Base-by-base conservation (phyloP, 805 yeast genomes). In the Wickerhamomyces subpelliculosus region DNA sequence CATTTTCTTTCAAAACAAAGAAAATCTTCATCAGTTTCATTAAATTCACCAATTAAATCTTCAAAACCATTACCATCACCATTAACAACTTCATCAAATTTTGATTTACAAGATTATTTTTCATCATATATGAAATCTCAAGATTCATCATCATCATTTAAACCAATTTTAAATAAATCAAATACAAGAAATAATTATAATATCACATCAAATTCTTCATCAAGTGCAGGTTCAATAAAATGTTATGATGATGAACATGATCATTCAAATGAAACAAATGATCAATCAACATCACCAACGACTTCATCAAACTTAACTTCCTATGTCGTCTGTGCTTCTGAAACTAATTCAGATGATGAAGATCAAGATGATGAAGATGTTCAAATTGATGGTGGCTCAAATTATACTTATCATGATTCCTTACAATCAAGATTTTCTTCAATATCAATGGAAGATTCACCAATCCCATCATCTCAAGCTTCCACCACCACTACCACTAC, bases 61-160 rank as follows among this genome's bases (percentile, higher is more conserved):
- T 72, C 78, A 14, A 71, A 72, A 54, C 79, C 78, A 14, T 52
- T 73, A 32, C 65, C 70, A 8, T 62, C 70, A 3, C 72, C 73
- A 6, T 52, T 69, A 14, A 57, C 65, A 19, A 52, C 62, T 27
- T 38, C 35, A 13, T 37, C 38, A 3, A 29, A 23, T 35, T 37
- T 32, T 35, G 30, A 36, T 31, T 36, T 32, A 22, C 19, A 18
- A 21, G 38, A 35, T 5, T 35, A 35, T 21, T 27, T 27, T 6
- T 11, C 32, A 8, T n/a, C 18, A 29, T 18, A 18, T 16, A 4
- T 27, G 7, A 29, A 29, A 14, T n/a, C n/a, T n/a, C n/a, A 29
- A 29, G 22, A 17, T 18, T 12, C 18, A 18, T 13, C 29, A 16
- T 16, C 16, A 8, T 22, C 25, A 34, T 36, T 27, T 13, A 25